These are phyloP conservation scores for Prunus armeniaca DNA, from an alignment of 306 rosid species.

Conservation along the genomic window DNA sequence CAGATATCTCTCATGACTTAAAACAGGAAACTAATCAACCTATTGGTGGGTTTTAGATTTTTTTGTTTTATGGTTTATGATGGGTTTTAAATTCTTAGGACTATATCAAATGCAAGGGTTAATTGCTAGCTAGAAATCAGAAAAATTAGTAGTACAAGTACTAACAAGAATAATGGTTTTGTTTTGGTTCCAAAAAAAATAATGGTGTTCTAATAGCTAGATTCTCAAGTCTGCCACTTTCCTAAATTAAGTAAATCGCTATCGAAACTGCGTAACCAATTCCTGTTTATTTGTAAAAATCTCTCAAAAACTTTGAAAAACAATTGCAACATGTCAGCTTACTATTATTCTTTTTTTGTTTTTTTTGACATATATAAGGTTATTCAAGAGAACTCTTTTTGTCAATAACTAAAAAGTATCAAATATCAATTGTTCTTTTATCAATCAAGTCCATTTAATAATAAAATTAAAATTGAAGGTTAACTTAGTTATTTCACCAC, in stretches of 20 bases:
- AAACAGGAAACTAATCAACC: neutral
- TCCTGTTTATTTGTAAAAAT: too few species aligned
- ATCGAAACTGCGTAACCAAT: neutral
- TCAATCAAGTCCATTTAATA: too few species aligned
- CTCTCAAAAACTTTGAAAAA: too few species aligned
- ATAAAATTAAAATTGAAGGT: too few species aligned
- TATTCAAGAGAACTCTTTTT: too few species aligned
- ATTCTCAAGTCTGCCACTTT: neutral
- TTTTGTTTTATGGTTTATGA: neutral
- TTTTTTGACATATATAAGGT: too few species aligned
- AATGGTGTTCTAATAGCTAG: neutral
- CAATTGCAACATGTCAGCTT: too few species aligned
- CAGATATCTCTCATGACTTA: neutral
- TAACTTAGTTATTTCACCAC: too few species aligned
- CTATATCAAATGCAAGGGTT: neutral
- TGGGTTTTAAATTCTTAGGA: neutral
- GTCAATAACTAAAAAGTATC: too few species aligned
- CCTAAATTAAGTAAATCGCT: neutral
- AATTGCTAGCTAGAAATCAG: neutral
- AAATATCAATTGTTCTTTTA: too few species aligned
- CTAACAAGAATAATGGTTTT: neutral
- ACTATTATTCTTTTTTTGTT: too few species aligned
- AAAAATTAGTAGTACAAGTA: neutral
- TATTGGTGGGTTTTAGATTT: neutral
- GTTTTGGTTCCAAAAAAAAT: neutral